Base-by-base conservation (phyloP, 495 filamentous ascomycete species). In the Penicillium egyptiacum region DNA sequence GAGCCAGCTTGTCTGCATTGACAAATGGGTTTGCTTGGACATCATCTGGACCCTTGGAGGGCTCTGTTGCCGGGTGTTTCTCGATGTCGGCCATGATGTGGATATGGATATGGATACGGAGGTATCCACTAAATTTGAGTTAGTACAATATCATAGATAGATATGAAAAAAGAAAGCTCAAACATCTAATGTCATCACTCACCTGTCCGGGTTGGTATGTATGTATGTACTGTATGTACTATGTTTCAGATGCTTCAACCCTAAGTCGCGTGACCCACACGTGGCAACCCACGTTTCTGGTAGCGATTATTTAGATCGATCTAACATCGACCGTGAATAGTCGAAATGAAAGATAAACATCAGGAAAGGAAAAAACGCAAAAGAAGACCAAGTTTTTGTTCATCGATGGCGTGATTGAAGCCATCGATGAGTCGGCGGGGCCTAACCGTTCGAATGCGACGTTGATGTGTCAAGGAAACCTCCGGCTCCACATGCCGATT, bases 1-100 rank as follows among this genome's bases (percentile, higher is more conserved):
- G 70, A 11, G 72, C 70, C 12, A 77, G 64, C 48, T 66, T 67
- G 56, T 73, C 67, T 5, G 70, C 68, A 31, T 61, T 63, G 54
- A 70, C 60, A 39, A 62, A 43, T 1, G 54, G 67, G 26, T 55
- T 53, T 7, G 53, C 23, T 4, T n/a, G 30, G 26, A 46, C 25
- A 30, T 60, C 61, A 3, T 42, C 59, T 17, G 58, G 43, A 11
- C 16, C 57, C 41, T 60, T 59, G 31, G 64, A 51, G 23, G 55
- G 43, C 9, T 63, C 55, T 11, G 59, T 49, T n/a, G 47, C 23
- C 5, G 55, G 51, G n/a, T 63, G 45, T 51, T 74, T 73, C 35
- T 74, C 68, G 31, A 64, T 48, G 30, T 74, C 69, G 39, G 48
- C 47, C 60, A 63, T 63, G 8, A 11, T 50, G 30, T 14, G 20